Percentiles rank a stretch among this genome's conserved stretches.
phyloP scores from a whole-genome alignment of 2,329 filamentous ascomycete species.

The Alternaria angustiovoidea region DNA sequence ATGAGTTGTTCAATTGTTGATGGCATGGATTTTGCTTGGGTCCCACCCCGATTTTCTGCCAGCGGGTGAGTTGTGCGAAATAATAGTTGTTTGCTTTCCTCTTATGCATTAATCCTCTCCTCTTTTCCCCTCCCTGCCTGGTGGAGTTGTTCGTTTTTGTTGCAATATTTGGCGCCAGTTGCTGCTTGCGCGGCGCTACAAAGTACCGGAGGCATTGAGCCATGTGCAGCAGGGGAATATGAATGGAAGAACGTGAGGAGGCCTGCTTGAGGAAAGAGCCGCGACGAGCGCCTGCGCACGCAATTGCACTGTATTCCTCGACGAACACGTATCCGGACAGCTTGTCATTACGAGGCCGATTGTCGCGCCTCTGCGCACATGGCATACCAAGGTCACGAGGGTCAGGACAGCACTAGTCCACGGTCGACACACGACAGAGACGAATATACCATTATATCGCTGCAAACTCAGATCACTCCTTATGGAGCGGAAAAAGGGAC shows the following conservation, averaged over 20 bases:
- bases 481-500: slow-evolving; percentile 12
- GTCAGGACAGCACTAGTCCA: not conserved
- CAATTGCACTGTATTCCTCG: slow-evolving; percentile 9
- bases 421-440: slow-evolving; percentile 6
- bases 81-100: slow-evolving; percentile 30
- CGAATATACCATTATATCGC: slow-evolving; percentile 13
- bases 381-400: slow-evolving; percentile 18
- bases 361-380: slow-evolving; percentile 3
- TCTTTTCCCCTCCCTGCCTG: not conserved
- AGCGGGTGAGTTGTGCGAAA: slow-evolving; percentile 32
- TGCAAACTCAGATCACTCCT: slow-evolving; percentile 5
- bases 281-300: not conserved
- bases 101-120: slow-evolving; percentile 14
- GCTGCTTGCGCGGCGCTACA: not conserved
- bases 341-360: not conserved
- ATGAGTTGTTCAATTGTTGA: slow-evolving; percentile 50
- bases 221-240: slow-evolving; percentile 1
- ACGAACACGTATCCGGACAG: not conserved
- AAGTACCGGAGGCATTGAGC: not conserved
- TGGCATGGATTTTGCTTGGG: slow-evolving; percentile 34
- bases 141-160: not conserved
- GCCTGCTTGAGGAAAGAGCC: not conserved
- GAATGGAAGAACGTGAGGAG: not conserved
- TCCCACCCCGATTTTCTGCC: slow-evolving; percentile 28
- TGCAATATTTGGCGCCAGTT: not conserved